Conservation (phyloP, 768 basidiomycete species). For the Atractiella rhizophila region DNA sequence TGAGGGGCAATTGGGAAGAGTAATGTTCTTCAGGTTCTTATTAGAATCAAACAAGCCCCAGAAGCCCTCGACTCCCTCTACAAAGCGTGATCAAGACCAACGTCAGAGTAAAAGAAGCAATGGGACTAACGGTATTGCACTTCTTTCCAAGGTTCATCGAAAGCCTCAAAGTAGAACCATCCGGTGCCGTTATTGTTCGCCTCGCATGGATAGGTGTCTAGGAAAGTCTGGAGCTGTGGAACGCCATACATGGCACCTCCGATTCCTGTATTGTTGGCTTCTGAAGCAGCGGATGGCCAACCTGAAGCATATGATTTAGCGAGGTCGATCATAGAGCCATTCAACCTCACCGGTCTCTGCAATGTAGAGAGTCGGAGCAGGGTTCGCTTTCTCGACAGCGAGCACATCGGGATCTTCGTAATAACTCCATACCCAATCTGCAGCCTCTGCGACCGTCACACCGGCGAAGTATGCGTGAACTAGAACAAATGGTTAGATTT, state of each 20-base stretch:
- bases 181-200: constrained; percentile 55
- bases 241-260: constrained; percentile 9
- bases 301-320: constrained; percentile 11
- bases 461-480: constrained; percentile 27
- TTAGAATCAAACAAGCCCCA: constrained; percentile 44
- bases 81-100: constrained; percentile 3
- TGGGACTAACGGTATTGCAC: not conserved
- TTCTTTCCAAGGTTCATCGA: constrained; percentile 16
- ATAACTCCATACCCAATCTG: constrained; percentile 58
- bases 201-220: constrained; percentile 66
- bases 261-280: constrained; percentile 8
- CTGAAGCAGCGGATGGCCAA: constrained; percentile 23
- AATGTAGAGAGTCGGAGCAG: constrained; percentile 66
- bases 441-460: constrained; percentile 37
- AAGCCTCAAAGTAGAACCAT: constrained; percentile 30
- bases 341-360: constrained; percentile 41
- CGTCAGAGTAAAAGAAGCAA: not conserved
- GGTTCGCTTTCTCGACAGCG: constrained; percentile 35
- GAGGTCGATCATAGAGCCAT: not conserved
- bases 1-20: constrained; percentile 38
- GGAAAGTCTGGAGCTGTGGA: constrained; percentile 33
- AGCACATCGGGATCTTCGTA: constrained; percentile 31
- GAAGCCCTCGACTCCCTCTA: too few species aligned
- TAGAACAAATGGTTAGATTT: not conserved
- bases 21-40: constrained; percentile 42